Evolutionary conservation across 192 early-diverging fungal genomes (phyloP), one percentile per base, ranked within the genome.

Genomic region (Neocallimastix lanati): DNA sequence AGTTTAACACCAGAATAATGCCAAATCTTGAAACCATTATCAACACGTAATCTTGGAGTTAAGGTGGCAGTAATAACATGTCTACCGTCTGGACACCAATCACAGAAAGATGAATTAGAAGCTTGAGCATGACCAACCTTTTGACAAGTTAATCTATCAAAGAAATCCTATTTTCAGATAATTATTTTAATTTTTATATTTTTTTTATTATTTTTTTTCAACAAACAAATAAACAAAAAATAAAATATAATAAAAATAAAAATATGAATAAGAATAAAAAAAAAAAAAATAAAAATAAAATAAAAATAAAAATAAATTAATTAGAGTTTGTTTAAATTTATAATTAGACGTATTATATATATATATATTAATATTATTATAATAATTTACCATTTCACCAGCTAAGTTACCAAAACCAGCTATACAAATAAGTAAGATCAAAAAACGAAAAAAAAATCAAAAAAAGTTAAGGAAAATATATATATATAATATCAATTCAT

Each of bases 1-100:
- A 96, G 90, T 77, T 97, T 84, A 0, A 90, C 88, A 28, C 96
- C 96, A 4, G 92, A 90, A 84, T 96, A 94, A 84, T 99, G 98
- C 95, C 95, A 99, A 81, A 99, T 89, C 77, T 93, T 94, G 83
- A 95, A 94, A 15, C 96, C 96, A 81, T 99, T 99, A 85, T 99
- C 98, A 36, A 99, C 98, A 81, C 96, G 93, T 82, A 99, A 86
- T 77, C 96, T 92, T 30, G 92, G 92, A 80, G 96, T 97, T 58
- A 98, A 86, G 6, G 93, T 99, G 36, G 96, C 91, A n/a, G 96
- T 95, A 89, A 99, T 86, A 82, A 99, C 87, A 84, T 96, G 93
- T 25, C 94, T 89, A 81, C 96, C 96, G 85, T 96, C 93, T 35
- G 98, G 95, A 67, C 88, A 90, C 98, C 98, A 99, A 80, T 92